These are phyloP conservation scores for Bullera alba DNA, from an alignment of 768 basidiomycete genomes.

Conservation along the genomic window DNA sequence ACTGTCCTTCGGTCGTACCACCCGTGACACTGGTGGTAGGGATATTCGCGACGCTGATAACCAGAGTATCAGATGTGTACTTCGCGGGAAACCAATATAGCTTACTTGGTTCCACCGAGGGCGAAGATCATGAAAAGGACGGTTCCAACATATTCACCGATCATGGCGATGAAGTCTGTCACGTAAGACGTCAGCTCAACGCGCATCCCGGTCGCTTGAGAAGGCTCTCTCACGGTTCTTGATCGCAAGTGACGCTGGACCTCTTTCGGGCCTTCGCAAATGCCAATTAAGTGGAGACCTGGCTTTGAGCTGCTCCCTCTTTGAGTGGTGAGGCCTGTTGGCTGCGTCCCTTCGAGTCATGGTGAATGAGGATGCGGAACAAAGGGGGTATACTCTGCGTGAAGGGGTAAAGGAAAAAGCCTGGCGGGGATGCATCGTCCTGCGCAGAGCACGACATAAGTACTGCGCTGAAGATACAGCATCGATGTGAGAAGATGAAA, in stretches of 20 bases:
- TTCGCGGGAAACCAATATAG: neutral
- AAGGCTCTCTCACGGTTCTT: slow-evolving; percentile 38
- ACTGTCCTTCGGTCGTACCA: slow-evolving; percentile 32
- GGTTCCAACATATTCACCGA: slow-evolving; percentile 45
- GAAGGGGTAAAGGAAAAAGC: no score
- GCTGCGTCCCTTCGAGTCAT: no score
- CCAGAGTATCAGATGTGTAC: neutral
- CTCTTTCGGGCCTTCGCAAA: slow-evolving; percentile 19
- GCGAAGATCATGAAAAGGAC: slow-evolving; percentile 45
- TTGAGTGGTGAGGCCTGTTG: no score
- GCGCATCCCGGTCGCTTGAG: neutral
- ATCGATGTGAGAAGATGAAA: no score
- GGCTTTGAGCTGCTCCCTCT: slow-evolving; percentile 11
- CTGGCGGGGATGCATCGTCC: no score
- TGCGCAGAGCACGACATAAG: no score
- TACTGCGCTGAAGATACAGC: no score
- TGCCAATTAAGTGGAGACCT: slow-evolving; percentile 30
- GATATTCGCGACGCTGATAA: slow-evolving; percentile 37
- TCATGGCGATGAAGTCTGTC: slow-evolving; percentile 42
- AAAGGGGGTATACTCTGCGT: no score
- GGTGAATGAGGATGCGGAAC: no score
- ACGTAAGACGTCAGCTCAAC: neutral
- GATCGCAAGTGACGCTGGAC: slow-evolving; percentile 29
- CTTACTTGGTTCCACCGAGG: slow-evolving; percentile 43
- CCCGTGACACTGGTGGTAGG: slow-evolving; percentile 41